These are phyloP conservation scores for Hypoxylon sp. DNA, from an alignment of 2,329 filamentous ascomycete genomes.

Conservation along the genomic window DNA sequence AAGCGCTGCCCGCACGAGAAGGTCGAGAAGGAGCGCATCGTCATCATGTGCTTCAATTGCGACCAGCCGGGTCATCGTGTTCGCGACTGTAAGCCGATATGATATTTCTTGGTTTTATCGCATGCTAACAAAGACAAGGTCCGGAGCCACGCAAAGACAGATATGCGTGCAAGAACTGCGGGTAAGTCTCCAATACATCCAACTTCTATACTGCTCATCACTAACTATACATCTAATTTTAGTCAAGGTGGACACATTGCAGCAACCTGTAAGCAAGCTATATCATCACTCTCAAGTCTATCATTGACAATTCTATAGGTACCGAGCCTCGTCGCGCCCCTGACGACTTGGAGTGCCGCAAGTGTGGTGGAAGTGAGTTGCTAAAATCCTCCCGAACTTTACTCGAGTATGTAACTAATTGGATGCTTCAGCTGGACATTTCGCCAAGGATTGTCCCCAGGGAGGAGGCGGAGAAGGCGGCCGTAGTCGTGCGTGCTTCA, in stretches of 20 bases:
- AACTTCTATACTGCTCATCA: neutral
- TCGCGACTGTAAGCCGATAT: conserved; percentile 74
- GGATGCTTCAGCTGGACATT: conserved; percentile 69
- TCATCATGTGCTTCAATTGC: conserved; percentile 77
- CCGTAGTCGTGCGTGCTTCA: conserved; percentile 63
- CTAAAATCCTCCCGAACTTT: neutral
- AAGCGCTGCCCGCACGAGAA: conserved; percentile 74
- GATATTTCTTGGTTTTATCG: neutral
- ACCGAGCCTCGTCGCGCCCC: conserved; percentile 72
- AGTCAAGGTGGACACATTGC: conserved; percentile 66
- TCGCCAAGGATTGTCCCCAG: conserved; percentile 68
- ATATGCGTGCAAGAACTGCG: conserved; percentile 79
- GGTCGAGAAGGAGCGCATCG: conserved; percentile 62
- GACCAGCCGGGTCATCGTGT: conserved; percentile 74
- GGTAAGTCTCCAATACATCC: conserved; percentile 57
- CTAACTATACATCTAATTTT: conserved; percentile 33
- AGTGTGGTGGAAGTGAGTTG: conserved; percentile 72
- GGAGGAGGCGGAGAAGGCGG: conserved; percentile 48
- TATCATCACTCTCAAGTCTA: conserved; percentile 35
- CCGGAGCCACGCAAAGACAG: conserved; percentile 73
- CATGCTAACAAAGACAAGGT: conserved; percentile 58
- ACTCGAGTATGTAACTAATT: conserved; percentile 31
- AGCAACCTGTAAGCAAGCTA: conserved; percentile 63
- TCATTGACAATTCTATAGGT: conserved; percentile 50
- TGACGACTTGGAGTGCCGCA: conserved; percentile 75